Percentiles rank a stretch among this genome's conserved stretches.
phyloP scores from a whole-genome alignment of 148 eudicot genomes.

The Nepenthes mirabilis region DNA sequence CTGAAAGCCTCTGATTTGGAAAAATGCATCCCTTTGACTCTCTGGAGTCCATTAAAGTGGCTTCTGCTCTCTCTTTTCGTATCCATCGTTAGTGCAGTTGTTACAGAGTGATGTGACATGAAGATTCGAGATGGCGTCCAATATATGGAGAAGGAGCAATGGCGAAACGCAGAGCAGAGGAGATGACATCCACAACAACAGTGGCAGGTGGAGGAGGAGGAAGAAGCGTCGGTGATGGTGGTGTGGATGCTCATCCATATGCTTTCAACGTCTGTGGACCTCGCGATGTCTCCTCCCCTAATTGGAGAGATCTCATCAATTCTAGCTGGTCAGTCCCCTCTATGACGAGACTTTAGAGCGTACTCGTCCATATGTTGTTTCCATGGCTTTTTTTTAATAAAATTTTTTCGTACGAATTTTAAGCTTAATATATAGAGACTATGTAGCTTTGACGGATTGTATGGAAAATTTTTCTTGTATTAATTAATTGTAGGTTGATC shows the following conservation, averaged over 20 bases:
- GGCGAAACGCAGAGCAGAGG: constrained; percentile 7
- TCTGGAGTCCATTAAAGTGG: too few relatives aligned
- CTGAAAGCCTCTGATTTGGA: too few relatives aligned
- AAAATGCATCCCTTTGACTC: too few relatives aligned
- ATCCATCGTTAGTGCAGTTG: too few relatives aligned
- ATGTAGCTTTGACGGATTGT: not conserved
- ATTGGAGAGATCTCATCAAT: constrained; percentile 61
- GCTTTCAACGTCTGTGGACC: constrained; percentile 76
- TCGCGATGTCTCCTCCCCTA: constrained; percentile 52
- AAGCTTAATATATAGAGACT: not conserved
- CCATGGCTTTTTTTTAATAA: not conserved
- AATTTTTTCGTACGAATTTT: too few relatives aligned
- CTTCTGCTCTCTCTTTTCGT: too few relatives aligned
- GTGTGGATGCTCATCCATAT: constrained; percentile 37
- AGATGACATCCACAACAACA: not conserved
- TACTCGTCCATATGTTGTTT: not conserved
- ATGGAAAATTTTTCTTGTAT: not conserved
- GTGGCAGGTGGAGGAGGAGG: constrained; percentile 2
- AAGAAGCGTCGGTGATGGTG: not conserved
- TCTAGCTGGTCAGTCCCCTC: constrained; percentile 45
- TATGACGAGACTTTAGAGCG: not conserved
- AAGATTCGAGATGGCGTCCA: too few relatives aligned
- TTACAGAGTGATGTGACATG: too few relatives aligned
- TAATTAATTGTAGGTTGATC: too few relatives aligned
- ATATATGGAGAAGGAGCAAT: not conserved